phyloP scores from a whole-genome alignment of 164 flowering plant species.

The Piper longum region DNA sequence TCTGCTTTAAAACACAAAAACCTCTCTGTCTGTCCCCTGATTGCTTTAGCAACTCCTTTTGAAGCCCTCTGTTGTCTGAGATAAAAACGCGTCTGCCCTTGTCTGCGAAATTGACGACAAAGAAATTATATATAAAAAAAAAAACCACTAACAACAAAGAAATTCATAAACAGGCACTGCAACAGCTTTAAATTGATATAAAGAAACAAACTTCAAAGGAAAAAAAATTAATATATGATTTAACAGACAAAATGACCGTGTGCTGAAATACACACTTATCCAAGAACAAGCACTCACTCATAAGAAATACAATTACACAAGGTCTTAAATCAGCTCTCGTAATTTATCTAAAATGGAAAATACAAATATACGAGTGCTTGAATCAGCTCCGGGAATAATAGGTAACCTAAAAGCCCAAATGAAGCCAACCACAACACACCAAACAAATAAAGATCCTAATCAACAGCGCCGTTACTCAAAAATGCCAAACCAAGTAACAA shows the following conservation, averaged over 20 bases:
- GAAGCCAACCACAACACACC: too few relatives aligned
- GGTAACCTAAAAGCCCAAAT: too few relatives aligned
- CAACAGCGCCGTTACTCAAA: too few relatives aligned
- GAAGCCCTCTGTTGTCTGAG: background rate
- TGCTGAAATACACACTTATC: background rate
- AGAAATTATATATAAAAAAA: background rate
- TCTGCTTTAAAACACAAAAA: slow-evolving; percentile 23
- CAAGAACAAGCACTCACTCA: background rate
- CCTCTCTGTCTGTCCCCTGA: slow-evolving; percentile 2
- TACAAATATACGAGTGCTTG: background rate
- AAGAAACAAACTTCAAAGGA: background rate
- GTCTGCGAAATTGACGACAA: background rate
- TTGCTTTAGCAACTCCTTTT: slow-evolving; percentile 2
- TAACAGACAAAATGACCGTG: background rate
- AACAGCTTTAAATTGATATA: background rate
- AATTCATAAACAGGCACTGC: background rate
- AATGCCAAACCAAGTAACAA: too few relatives aligned
- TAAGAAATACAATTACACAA: too few relatives aligned
- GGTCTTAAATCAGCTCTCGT: too few relatives aligned
- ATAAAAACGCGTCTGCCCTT: background rate
- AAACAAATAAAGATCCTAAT: background rate
- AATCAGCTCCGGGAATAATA: background rate
- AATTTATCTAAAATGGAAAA: too few relatives aligned
- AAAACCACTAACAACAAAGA: background rate
- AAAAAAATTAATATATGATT: background rate